A percentile compares a stretch with the other conserved stretches of the same genome.
Conservation (phyloP, 139 green algal genomes). For the Coelastrella sp. region DNA sequence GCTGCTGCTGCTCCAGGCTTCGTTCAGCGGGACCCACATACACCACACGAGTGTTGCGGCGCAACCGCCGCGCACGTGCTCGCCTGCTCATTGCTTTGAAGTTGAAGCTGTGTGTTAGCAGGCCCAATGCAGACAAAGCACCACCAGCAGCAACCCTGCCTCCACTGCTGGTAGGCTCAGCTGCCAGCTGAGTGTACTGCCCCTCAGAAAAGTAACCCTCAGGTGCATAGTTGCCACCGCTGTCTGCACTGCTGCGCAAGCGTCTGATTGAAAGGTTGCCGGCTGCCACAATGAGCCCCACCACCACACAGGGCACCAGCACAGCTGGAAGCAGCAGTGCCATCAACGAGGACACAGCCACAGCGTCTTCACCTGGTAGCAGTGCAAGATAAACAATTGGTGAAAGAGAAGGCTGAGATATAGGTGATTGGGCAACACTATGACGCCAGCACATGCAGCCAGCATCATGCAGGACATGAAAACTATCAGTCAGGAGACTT, state of each 20-base stretch:
- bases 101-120: not conserved
- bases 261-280: not conserved
- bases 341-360: conserved; percentile 1
- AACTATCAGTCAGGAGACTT: no score
- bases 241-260: not conserved
- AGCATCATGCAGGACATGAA: no score
- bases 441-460: no score
- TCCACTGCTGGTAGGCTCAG: not conserved
- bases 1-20: not conserved
- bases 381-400: not conserved
- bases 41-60: conserved; percentile 11
- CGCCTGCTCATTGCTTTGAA: conserved; percentile 34
- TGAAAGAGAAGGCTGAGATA: not conserved
- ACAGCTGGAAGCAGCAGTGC: conserved; percentile 22
- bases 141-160: not conserved
- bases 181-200: not conserved
- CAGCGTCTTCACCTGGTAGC: conserved; percentile 4
- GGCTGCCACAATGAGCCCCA: conserved; percentile 18
- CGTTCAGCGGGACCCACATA: conserved; percentile 5
- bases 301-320: conserved; percentile 14
- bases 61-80: conserved; percentile 2
- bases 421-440: no score
- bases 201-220: not conserved
- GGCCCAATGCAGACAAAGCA: not conserved
- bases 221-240: not conserved